Evolutionary conservation across 2,329 filamentous ascomycete species (phyloP).

Genomic region (Colletotrichum sp.): DNA sequence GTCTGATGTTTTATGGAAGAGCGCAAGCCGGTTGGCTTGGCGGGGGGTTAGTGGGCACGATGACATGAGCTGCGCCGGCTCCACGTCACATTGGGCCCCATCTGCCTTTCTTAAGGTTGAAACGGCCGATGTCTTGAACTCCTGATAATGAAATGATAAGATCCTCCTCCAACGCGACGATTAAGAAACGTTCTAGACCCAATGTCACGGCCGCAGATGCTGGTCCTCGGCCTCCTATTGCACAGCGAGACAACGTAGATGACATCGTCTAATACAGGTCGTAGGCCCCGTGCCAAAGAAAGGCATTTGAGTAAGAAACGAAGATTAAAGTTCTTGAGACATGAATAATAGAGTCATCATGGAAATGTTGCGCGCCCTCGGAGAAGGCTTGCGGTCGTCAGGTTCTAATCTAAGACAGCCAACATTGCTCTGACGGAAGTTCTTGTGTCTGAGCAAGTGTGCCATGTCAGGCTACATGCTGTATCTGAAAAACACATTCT

Average conservation of each 20-base stretch:
- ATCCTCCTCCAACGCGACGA: background rate
- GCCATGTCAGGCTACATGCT: background rate
- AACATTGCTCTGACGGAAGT: accelerated
- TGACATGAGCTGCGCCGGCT: background rate
- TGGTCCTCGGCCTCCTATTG: background rate
- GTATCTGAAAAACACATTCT: background rate
- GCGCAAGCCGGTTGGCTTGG: background rate
- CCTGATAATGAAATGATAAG: background rate
- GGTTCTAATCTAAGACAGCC: background rate
- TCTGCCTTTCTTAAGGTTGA: background rate
- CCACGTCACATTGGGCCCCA: background rate
- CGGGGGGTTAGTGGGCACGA: background rate
- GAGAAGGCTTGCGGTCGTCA: background rate
- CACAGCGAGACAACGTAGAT: accelerated
- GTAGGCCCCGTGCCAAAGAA: too few species aligned
- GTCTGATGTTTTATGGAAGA: background rate
- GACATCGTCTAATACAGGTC: background rate
- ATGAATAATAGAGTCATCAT: accelerated
- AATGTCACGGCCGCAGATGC: background rate
- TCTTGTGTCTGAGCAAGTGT: background rate
- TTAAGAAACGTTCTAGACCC: background rate
- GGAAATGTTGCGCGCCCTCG: background rate
- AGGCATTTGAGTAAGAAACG: too few species aligned
- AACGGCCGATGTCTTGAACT: background rate
- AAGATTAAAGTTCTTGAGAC: accelerated